Conservation (phyloP, 1,139 yeast genomes). For the Scheffersomyces titani region DNA sequence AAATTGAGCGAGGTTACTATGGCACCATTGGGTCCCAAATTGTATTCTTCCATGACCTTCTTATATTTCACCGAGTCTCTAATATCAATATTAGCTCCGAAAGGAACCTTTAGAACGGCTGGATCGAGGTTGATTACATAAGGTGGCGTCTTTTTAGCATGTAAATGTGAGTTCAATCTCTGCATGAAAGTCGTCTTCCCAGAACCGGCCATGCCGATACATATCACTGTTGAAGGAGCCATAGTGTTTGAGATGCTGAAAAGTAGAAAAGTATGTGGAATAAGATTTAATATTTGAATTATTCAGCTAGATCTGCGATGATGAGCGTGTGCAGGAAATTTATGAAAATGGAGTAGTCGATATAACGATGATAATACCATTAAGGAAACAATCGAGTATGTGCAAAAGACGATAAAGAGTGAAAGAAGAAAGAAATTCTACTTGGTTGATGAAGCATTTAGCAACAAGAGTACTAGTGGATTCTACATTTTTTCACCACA, state of each 20-base stretch:
- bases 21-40: conserved; percentile 97
- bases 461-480: background rate
- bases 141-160: conserved; percentile 69
- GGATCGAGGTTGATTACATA: conserved; percentile 96
- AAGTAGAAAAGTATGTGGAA: background rate
- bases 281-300: background rate
- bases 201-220: conserved; percentile 97
- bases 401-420: too few species aligned
- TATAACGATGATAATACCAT: too few species aligned
- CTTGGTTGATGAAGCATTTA: too few species aligned
- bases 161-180: conserved; percentile 85
- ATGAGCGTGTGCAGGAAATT: background rate
- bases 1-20: conserved; percentile 92
- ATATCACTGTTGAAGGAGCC: conserved; percentile 69
- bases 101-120: conserved; percentile 90
- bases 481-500: background rate
- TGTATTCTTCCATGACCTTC: conserved; percentile 91
- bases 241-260: conserved; percentile 19
- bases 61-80: conserved; percentile 95
- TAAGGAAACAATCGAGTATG: too few species aligned
- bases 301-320: background rate
- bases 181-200: conserved; percentile 99
- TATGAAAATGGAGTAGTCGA: too few species aligned
- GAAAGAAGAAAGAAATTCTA: too few species aligned
- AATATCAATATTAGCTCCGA: conserved; percentile 92